phyloP scores from a whole-genome alignment of 805 yeast species.

The Brettanomyces custersianus region DNA sequence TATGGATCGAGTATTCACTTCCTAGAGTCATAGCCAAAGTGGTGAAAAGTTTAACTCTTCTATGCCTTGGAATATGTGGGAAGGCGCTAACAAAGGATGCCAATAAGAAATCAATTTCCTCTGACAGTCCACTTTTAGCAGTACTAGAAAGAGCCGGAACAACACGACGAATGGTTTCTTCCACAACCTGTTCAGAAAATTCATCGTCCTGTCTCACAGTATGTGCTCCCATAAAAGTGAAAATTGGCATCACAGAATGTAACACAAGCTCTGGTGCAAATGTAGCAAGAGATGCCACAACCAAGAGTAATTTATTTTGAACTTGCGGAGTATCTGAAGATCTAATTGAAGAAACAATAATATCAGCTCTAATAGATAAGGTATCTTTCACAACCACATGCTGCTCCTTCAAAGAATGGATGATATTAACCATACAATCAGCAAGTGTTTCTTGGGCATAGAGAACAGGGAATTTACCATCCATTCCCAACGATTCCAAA shows the following conservation, averaged over 20 bases:
- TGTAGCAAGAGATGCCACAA: conserved; percentile 80
- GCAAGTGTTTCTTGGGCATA: conserved; percentile 90
- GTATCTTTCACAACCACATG: conserved; percentile 39
- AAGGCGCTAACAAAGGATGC: conserved; percentile 92
- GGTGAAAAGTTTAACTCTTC: conserved; percentile 78
- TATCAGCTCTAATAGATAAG: conserved; percentile 73
- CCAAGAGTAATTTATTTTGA: conserved; percentile 78
- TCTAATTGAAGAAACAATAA: conserved; percentile 84
- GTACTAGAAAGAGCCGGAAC: conserved; percentile 74
- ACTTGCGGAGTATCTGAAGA: conserved; percentile 89
- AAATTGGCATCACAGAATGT: conserved; percentile 98
- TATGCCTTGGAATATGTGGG: conserved; percentile 91
- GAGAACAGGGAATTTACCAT: conserved; percentile 83
- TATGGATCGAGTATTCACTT: conserved; percentile 53
- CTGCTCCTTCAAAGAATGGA: conserved; percentile 41
- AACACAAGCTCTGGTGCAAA: conserved; percentile 84
- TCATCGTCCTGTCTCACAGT: conserved; percentile 96
- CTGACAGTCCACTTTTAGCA: conserved; percentile 34
- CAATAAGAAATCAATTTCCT: conserved; percentile 75
- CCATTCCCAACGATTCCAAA: conserved; percentile 77
- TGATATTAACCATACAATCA: conserved; percentile 68
- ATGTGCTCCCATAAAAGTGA: conserved; percentile 98
- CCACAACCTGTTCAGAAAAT: conserved; percentile 85
- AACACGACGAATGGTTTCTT: conserved; percentile 81
- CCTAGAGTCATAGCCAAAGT: conserved; percentile 74